Evolutionary conservation across 768 basidiomycete species (phyloP).

Genomic region (Boletus vinaceobasis): DNA sequence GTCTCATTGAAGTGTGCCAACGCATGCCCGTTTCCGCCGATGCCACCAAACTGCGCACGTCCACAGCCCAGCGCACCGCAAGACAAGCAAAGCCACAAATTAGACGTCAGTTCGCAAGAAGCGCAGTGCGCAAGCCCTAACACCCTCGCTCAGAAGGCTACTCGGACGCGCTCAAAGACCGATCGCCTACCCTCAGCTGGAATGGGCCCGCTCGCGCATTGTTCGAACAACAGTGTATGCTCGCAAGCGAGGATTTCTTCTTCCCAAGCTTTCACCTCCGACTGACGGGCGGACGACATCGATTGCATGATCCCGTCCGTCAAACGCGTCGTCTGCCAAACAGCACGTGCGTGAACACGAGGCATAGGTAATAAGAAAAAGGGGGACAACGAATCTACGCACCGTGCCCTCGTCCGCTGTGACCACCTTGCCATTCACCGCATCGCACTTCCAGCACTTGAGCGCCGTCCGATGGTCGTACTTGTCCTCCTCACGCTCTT

Average conservation of each 20-base stretch:
- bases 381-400: neutral
- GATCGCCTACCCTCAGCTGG: constrained; percentile 22
- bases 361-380: too few relatives aligned
- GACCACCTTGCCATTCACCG: constrained; percentile 44
- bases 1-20: constrained; percentile 71
- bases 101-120: constrained; percentile 81
- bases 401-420: constrained; percentile 37
- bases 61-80: constrained; percentile 93
- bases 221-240: constrained; percentile 62
- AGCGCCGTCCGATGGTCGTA: constrained; percentile 66
- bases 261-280: constrained; percentile 97
- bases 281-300: constrained; percentile 85
- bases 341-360: neutral
- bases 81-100: constrained; percentile 92
- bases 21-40: constrained; percentile 88
- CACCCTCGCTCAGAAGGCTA: neutral
- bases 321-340: constrained; percentile 48
- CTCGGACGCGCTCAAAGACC: neutral
- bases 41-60: constrained; percentile 75
- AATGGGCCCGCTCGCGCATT: constrained; percentile 31
- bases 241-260: constrained; percentile 89
- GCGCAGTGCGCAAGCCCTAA: constrained; percentile 79
- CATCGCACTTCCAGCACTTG: constrained; percentile 76
- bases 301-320: constrained; percentile 72
- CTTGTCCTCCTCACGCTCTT: constrained; percentile 86